Evolutionary conservation across 345 rosid species (phyloP), one percentile per base, ranked within the genome.

Genomic region (Luvunga scandens): DNA sequence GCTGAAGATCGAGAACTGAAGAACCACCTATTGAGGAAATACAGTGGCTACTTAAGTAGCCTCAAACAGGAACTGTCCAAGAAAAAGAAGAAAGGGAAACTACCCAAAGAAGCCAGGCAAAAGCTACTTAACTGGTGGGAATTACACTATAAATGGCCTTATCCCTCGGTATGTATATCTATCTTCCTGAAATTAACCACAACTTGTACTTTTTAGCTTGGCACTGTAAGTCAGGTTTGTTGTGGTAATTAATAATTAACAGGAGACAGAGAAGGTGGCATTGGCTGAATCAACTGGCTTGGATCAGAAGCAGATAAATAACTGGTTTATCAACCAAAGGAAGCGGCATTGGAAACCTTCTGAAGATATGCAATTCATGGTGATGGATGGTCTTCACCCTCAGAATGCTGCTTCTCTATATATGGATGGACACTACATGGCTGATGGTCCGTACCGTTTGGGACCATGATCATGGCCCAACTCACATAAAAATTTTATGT

Each of bases 271-370:
- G 90, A 96, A 96, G 87, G 91, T 94, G 78, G 97, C 97, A 34
- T 73, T 96, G 83, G 99, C 98, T 2, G 98, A 96, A 84, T 88
- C 99, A 72, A 96, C 99, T 0, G 99, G 99, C 34, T 86, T 96
- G 83, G 98, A 96, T 86, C 99, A 96, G 90, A 96, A 96, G 75
- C 99, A 96, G 79, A 96, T 96, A 71, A 96, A 96, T 75, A 96
- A 96, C 74, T 96, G 99, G 99, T 96, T 96, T 86, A 96, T 96
- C 78, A 96, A 96, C 81, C 99, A 96, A 81, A 88, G 99, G 88
- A 96, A 96, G 59, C 88, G 99, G 61, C 99, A 96, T 73, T 96
- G 99, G 99, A 96, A 94, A 85, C 98, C 99, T n/a, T 94, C 99
- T 0, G 99, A 96, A 82, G 99, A 96, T 79, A 94, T 94, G 97